Conservation (phyloP, 768 basidiomycete species). For the Calocera viscosa region DNA sequence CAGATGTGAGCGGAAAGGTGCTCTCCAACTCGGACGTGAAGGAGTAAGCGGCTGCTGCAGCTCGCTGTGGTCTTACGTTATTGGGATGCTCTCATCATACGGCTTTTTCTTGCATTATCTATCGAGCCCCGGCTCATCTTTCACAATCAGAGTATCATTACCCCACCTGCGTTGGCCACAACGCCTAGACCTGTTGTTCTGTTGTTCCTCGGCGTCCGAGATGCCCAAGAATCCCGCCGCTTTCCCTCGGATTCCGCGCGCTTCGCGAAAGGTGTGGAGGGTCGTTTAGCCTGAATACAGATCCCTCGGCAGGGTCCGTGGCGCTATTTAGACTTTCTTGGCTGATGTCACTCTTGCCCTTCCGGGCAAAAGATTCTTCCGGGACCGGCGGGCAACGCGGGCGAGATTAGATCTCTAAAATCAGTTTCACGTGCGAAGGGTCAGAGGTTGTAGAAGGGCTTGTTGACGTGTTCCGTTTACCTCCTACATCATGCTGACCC, state of each 20-base stretch:
- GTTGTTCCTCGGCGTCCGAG: neutral
- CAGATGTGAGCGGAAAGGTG: slow-evolving; percentile 13
- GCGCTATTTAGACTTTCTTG: neutral
- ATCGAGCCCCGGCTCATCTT: neutral
- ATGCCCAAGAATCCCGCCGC: neutral
- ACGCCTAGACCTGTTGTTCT: neutral
- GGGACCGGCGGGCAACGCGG: too few relatives aligned
- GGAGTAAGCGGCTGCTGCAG: neutral
- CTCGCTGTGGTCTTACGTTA: neutral
- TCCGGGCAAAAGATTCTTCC: too few relatives aligned
- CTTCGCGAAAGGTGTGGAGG: neutral
- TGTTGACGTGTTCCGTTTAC: too few relatives aligned
- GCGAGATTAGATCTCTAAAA: too few relatives aligned
- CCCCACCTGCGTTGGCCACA: neutral
- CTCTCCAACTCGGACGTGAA: slow-evolving; percentile 5
- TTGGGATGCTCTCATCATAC: neutral
- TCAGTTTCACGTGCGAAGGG: too few relatives aligned
- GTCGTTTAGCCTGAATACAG: neutral
- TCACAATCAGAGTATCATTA: neutral
- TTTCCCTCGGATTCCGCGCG: neutral
- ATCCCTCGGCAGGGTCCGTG: neutral
- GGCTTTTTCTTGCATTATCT: neutral
- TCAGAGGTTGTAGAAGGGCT: too few relatives aligned
- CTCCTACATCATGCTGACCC: too few relatives aligned
- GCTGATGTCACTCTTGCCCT: neutral